Evolutionary conservation across 2,329 filamentous ascomycete genomes (phyloP).

Genomic region (Alternaria viburni): DNA sequence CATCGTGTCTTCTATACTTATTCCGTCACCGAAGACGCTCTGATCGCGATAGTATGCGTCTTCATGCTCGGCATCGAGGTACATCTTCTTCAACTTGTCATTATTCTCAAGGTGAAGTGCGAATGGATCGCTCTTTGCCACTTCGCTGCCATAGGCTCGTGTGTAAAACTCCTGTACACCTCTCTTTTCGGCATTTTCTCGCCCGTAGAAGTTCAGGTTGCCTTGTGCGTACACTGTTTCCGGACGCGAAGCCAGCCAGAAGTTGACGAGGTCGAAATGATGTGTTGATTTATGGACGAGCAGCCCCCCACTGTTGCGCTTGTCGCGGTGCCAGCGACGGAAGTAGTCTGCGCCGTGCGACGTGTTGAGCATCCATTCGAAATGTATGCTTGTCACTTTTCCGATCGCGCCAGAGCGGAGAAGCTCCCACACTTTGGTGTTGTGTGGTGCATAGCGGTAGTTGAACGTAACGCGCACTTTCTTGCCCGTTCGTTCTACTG

Average conservation of each 20-base stretch:
- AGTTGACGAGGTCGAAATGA: conserved; percentile 69
- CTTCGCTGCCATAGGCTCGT: conserved; percentile 59
- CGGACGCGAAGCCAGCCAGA: conserved; percentile 65
- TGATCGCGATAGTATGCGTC: conserved; percentile 68
- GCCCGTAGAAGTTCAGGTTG: conserved; percentile 66
- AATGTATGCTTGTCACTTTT: conserved; percentile 63
- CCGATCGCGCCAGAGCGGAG: conserved; percentile 63
- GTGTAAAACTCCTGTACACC: conserved; percentile 61
- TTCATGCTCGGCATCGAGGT: conserved; percentile 68
- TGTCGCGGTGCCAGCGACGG: conserved; percentile 68
- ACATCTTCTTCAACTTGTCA: conserved; percentile 63
- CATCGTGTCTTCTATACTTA: conserved; percentile 71
- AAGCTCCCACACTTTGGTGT: conserved; percentile 65
- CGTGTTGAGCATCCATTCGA: conserved; percentile 69
- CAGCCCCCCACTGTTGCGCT: conserved; percentile 65
- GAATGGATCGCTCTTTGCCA: conserved; percentile 63
- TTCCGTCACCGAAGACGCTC: conserved; percentile 67
- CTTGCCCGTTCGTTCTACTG: conserved; percentile 58
- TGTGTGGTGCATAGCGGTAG: conserved; percentile 70
- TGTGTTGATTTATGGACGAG: conserved; percentile 69
- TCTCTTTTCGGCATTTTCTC: conserved; percentile 65
- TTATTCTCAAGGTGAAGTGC: conserved; percentile 63
- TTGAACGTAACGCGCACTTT: conserved; percentile 67
- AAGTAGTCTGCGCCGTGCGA: conserved; percentile 69
- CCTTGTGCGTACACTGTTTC: conserved; percentile 65